Conservation (phyloP, 2,329 filamentous ascomycete species). For the Kalmusia sp. region DNA sequence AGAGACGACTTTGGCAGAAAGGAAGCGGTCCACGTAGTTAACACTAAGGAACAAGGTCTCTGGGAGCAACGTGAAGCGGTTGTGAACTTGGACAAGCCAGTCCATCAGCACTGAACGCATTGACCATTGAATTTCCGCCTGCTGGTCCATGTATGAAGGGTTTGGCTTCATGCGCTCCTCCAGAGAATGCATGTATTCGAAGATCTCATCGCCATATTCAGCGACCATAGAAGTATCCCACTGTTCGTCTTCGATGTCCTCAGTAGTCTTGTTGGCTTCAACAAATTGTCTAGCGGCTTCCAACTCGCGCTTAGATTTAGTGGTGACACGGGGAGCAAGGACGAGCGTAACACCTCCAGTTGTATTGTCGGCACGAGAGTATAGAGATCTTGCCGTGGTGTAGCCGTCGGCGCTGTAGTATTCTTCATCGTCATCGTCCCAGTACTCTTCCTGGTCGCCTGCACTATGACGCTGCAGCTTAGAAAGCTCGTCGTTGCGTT, state of each 20-base stretch:
- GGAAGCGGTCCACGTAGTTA: conserved; percentile 97
- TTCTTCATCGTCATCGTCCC: conserved; percentile 77
- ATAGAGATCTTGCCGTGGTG: conserved; percentile 79
- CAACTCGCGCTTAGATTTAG: conserved; percentile 75
- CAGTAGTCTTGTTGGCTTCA: conserved; percentile 67
- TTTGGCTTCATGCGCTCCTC: conserved; percentile 91
- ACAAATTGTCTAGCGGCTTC: conserved; percentile 72
- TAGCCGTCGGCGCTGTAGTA: conserved; percentile 75
- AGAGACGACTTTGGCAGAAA: conserved; percentile 93
- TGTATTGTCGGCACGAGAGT: conserved; percentile 77
- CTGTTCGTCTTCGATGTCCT: conserved; percentile 85
- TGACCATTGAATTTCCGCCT: conserved; percentile 98
- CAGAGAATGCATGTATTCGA: conserved; percentile 85
- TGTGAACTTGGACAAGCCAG: conserved; percentile 96
- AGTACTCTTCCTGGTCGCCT: conserved; percentile 72
- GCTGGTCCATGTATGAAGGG: conserved; percentile 93
- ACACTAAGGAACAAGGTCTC: conserved; percentile 94
- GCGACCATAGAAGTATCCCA: conserved; percentile 98
- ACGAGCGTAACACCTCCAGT: conserved; percentile 69
- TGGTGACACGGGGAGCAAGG: conserved; percentile 74
- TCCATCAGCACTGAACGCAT: conserved; percentile 98
- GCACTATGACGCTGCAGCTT: conserved; percentile 26
- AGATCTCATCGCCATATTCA: conserved; percentile 96
- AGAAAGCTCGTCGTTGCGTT: conserved; percentile 45
- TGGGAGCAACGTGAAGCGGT: conserved; percentile 86